A percentile compares a stretch with the other conserved stretches of the same genome.
phyloP scores from a whole-genome alignment of 345 rosid species.

The Draba incana region DNA sequence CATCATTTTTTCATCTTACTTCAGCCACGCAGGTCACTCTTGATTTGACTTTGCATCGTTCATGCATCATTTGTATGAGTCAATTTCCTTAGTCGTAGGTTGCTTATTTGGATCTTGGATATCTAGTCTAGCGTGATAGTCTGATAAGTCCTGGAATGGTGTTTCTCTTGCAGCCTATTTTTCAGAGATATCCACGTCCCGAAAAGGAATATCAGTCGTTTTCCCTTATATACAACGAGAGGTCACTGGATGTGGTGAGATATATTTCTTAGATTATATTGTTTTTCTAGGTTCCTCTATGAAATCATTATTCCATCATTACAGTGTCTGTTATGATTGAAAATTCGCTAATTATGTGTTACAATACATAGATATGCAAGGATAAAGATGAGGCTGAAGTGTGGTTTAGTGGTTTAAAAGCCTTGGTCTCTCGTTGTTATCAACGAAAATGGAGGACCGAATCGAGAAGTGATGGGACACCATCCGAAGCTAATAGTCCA shows the following conservation, averaged over 20 bases:
- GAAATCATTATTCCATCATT: constrained; percentile 14
- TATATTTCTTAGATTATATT: constrained; percentile 22
- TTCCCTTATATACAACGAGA: constrained; percentile 89
- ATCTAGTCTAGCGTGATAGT: constrained; percentile 7
- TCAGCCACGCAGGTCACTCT: constrained; percentile 9
- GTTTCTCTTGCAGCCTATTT: constrained; percentile 75
- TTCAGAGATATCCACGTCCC: constrained; percentile 97
- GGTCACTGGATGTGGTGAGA: constrained; percentile 93
- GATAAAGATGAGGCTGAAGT: constrained; percentile 77
- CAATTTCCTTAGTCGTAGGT: constrained; percentile 10
- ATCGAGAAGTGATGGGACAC: constrained; percentile 52
- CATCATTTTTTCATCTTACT: not conserved
- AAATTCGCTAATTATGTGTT: constrained; percentile 23
- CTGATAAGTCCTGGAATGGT: constrained; percentile 38
- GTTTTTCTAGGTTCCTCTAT: constrained; percentile 10
- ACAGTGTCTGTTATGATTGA: constrained; percentile 16
- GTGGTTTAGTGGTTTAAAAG: constrained; percentile 66
- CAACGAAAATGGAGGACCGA: constrained; percentile 48
- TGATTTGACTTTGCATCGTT: constrained; percentile 20
- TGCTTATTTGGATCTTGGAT: constrained; percentile 19
- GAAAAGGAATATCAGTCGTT: constrained; percentile 99
- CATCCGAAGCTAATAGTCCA: constrained; percentile 82
- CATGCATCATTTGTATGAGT: constrained; percentile 4
- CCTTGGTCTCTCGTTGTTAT: constrained; percentile 51
- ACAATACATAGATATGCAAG: constrained; percentile 57